These are phyloP conservation scores for Citrus australasica DNA, from an alignment of 345 rosid species.

Conservation along the genomic window DNA sequence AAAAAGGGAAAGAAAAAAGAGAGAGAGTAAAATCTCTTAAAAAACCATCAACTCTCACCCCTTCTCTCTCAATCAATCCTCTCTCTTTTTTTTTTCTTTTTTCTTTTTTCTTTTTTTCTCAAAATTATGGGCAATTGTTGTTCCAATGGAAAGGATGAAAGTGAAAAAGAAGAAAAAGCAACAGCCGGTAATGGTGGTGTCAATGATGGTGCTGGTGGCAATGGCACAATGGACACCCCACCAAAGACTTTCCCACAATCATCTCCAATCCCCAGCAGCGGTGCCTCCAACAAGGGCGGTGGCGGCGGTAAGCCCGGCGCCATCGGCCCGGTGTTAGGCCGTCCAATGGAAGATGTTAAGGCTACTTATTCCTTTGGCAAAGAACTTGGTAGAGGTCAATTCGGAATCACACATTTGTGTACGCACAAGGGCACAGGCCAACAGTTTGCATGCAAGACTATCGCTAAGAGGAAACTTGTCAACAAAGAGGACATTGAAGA, in stretches of 20 bases:
- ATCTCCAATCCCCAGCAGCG: constrained; percentile 21
- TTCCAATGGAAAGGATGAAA: constrained; percentile 40
- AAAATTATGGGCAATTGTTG: constrained; percentile 64
- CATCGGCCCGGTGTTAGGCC: constrained; percentile 74
- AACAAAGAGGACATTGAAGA: constrained; percentile 94
- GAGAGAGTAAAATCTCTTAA: constrained; percentile 7
- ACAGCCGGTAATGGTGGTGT: not conserved
- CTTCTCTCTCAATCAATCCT: constrained; percentile 11
- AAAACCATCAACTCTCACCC: not conserved
- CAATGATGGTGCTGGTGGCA: constrained; percentile 13
- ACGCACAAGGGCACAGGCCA: constrained; percentile 65
- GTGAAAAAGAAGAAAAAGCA: constrained; percentile 30
- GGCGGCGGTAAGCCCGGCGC: constrained; percentile 28
- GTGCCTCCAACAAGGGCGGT: constrained; percentile 20
- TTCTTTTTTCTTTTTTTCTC: constrained; percentile 16
- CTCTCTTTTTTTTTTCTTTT: constrained; percentile 22
- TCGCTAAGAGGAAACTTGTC: constrained; percentile 77
- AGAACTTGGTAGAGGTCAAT: constrained; percentile 89
- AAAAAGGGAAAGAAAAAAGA: not conserved
- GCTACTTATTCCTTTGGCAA: constrained; percentile 65
- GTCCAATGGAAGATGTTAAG: constrained; percentile 90
- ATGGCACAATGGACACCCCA: constrained; percentile 11
- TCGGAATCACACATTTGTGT: constrained; percentile 85
- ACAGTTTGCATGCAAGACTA: constrained; percentile 89
- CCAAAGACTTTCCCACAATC: constrained; percentile 13